Base-by-base conservation (phyloP, 768 basidiomycete species). In the Astraeus odoratus region DNA sequence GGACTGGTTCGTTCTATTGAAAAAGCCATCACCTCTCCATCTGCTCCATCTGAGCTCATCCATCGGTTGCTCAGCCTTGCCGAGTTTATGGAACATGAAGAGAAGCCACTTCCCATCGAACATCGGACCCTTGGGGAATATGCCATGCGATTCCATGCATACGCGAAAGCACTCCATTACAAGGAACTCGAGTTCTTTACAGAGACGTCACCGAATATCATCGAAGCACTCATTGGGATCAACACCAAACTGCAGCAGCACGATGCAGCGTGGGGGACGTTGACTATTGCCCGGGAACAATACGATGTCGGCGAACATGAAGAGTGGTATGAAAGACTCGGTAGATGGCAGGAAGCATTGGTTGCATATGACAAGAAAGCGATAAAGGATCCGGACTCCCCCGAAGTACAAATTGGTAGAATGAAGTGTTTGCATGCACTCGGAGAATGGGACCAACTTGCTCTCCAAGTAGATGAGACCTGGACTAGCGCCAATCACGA, bases 31-130 rank as follows among this genome's bases (percentile, higher is more conserved):
- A 83, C 78, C 0, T 86, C 90, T 3, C 69, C 74, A 13, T 76
- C 69, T 8, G 81, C 89, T 4, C 90, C 93, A 2, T 75, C 89
- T 2, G 95, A 98, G 38, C 74, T 98, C 23, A 86, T 95, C 16
- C 90, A 96, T 60, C 78, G 89, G 20, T 69, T 98, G 13, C 76
- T 99, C 44, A 93, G 93, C 63, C 76, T 98, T 20, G 93, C 93
- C 4, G 96, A 99, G 61, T 98, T 98, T 63, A 95, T 98, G 89
- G 96, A 98, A 63, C 95, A 97, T 54, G 94, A 98, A 65, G 96
- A 98, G 58, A 95, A 95, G 58, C 78, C 88, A 1, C 72, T 98
- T 1, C 92, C 92, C 1, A 96, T 98, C 49, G 92, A 96, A 55
- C 84, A 93, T 54, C 79, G 89, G 42, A 90, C 88, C 10, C 77